A percentile compares a stretch with the other conserved stretches of the same genome.
Conservation (phyloP, 305 asterid species). For the Solanum aculeatissimum region DNA sequence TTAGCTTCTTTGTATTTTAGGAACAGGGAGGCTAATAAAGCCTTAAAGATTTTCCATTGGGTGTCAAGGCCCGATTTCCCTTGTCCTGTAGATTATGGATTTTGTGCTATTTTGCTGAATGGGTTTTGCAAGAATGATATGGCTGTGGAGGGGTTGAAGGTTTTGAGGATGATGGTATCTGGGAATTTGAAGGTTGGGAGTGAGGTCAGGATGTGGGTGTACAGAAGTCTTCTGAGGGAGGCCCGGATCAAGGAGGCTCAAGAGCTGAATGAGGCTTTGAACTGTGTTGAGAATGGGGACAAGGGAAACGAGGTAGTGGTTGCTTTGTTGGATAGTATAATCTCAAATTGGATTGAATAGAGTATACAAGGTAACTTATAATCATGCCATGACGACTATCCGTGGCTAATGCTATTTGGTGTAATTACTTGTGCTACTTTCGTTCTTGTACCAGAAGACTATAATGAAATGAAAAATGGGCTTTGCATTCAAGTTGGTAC, state of each 20-base stretch:
- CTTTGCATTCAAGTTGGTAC: background rate
- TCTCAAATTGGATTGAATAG: constrained; percentile 28
- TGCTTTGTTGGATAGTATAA: constrained; percentile 27
- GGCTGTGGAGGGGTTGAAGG: constrained; percentile 31
- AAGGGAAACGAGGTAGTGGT: constrained; percentile 19
- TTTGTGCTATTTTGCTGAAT: constrained; percentile 21
- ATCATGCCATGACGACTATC: background rate
- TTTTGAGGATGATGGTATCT: constrained; percentile 35
- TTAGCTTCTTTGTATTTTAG: constrained; percentile 23
- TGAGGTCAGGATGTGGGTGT: constrained; percentile 18
- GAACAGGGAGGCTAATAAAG: constrained; percentile 21
- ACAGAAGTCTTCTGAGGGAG: constrained; percentile 43
- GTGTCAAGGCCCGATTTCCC: constrained; percentile 36
- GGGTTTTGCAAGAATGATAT: constrained; percentile 39
- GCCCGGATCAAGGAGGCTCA: constrained; percentile 50
- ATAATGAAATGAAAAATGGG: background rate
- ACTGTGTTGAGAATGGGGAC: constrained; percentile 5
- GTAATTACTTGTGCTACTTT: background rate
- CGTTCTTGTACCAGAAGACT: background rate
- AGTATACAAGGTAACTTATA: background rate
- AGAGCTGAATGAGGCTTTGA: constrained; percentile 30
- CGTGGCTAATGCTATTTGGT: background rate
- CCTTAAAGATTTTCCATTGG: constrained; percentile 45
- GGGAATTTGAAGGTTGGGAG: constrained; percentile 23
- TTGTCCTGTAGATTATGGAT: constrained; percentile 13